phyloP scores from a whole-genome alignment of 371 early-diverging fungal genomes.

The Dichotomocladium elegans region DNA sequence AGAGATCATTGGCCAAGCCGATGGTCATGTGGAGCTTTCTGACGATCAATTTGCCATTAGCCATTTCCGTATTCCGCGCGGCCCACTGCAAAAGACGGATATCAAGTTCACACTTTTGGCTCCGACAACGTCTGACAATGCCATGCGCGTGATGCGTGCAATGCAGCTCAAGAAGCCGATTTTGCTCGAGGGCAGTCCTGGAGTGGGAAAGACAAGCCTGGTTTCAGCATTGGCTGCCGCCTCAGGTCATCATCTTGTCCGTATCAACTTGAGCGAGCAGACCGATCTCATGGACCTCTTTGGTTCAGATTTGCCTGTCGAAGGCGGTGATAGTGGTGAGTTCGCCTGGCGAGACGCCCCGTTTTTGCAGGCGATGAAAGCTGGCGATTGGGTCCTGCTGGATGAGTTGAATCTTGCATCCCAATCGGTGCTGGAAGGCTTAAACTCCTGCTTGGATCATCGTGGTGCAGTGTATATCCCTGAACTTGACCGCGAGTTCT shows the following conservation, averaged over 20 bases:
- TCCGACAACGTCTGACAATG: constrained; percentile 88
- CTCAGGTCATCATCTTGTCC: constrained; percentile 80
- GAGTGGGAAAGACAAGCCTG: constrained; percentile 97
- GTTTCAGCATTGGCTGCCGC: constrained; percentile 83
- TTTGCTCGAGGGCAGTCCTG: constrained; percentile 96
- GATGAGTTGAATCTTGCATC: constrained; percentile 99
- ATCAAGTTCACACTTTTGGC: constrained; percentile 81
- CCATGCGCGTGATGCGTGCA: constrained; percentile 92
- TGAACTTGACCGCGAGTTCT: constrained; percentile 87
- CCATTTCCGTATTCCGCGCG: constrained; percentile 77
- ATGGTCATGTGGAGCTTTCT: constrained; percentile 32
- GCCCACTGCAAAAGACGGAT: constrained; percentile 44
- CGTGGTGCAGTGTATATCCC: constrained; percentile 94
- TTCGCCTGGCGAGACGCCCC: constrained; percentile 98
- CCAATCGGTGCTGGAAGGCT: constrained; percentile 99
- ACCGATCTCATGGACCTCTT: constrained; percentile 99
- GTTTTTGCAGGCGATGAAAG: constrained; percentile 93
- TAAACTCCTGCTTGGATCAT: constrained; percentile 99
- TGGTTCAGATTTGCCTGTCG: constrained; percentile 96
- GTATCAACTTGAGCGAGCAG: constrained; percentile 99
- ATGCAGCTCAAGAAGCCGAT: constrained; percentile 93
- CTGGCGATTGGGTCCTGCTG: constrained; percentile 97
- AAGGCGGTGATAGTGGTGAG: constrained; percentile 80
- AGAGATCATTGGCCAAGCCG: constrained; percentile 45
- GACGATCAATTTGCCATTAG: constrained; percentile 59